Base-by-base conservation (phyloP, 441 rosid genomes). In the Rhodomyrtus psidioides region DNA sequence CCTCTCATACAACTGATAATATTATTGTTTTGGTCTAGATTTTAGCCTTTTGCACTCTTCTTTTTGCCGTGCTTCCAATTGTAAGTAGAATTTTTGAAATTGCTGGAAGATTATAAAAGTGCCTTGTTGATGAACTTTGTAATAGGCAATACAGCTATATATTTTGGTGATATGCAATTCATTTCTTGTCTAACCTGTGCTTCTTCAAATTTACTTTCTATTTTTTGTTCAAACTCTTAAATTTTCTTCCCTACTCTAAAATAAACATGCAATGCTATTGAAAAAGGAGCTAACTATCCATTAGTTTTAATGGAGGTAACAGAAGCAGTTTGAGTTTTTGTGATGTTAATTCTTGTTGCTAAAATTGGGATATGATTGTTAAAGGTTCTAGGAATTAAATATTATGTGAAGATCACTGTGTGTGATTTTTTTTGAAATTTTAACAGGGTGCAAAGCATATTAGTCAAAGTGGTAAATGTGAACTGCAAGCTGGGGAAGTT, bases 361-460 rank as follows among this genome's bases (percentile, higher is more conserved):
- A 21, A 70, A 70, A 51, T 70, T 21, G 51, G 39, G 51, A 12
- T 70, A 39, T 70, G 81, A 39, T 70, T 42, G n/a, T 70, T 70
- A 39, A 70, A 39, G 51, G 81, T 44, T 70, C 81, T 39, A 74
- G 81, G n/a, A 74, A 74, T 42, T 74, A 74, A 6, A 74, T n/a
- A 42, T 74, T 34, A 39, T 42, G 17, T 39, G 17, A 23, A 12
- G 27, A 74, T 65, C 76, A 65, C 46, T 30, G 13, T 15, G 28
- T 60, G 14, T 27, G 39, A 65, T 74, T 6, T 39, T 9, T 74
- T 42, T 74, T 74, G 39, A 9, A 42, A 23, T 74, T 74, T 87
- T 46, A 21, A 84, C 93, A 96, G 98, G 95, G 91, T 85, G 84
- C 90, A 87, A 91, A 89, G 88, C 92, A 92, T 85, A 84, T 93